Evolutionary conservation across 805 yeast species (phyloP).

Genomic region (Pichia exigua): DNA sequence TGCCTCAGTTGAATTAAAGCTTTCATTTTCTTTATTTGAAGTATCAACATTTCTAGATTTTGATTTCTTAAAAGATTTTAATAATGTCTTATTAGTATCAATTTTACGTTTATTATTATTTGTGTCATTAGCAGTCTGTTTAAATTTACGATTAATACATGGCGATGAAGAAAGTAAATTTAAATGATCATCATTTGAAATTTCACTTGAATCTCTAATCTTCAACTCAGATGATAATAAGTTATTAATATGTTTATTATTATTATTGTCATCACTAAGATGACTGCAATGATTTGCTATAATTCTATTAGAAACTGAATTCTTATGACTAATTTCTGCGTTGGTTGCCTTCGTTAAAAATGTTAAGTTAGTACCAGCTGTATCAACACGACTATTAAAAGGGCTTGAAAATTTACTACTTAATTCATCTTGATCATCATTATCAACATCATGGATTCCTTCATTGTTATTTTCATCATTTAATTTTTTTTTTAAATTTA

Average conservation of each 20-base stretch:
- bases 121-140: not conserved
- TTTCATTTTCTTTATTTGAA: not conserved
- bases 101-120: not conserved
- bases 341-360: constrained; percentile 3
- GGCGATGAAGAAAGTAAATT: constrained; percentile 8
- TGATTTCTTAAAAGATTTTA: not conserved
- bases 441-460: not conserved
- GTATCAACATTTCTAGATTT: not conserved
- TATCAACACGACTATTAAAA: constrained; percentile 5
- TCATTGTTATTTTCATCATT: not conserved
- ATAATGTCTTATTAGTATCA: not conserved
- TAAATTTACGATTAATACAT: constrained; percentile 6
- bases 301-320: not conserved
- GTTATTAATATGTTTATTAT: not conserved
- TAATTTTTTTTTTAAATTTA: not conserved
- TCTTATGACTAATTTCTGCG: not conserved
- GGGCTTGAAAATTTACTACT: constrained; percentile 9
- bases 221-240: not conserved
- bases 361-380: constrained; percentile 8
- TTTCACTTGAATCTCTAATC: constrained; percentile 3
- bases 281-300: too few species aligned
- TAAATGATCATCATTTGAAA: not conserved
- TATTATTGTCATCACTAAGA: too few species aligned
- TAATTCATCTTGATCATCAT: not conserved
- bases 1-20: constrained; percentile 5